Conservation (phyloP, 2,329 filamentous ascomycete species). For the Keithomyces neogunnii region DNA sequence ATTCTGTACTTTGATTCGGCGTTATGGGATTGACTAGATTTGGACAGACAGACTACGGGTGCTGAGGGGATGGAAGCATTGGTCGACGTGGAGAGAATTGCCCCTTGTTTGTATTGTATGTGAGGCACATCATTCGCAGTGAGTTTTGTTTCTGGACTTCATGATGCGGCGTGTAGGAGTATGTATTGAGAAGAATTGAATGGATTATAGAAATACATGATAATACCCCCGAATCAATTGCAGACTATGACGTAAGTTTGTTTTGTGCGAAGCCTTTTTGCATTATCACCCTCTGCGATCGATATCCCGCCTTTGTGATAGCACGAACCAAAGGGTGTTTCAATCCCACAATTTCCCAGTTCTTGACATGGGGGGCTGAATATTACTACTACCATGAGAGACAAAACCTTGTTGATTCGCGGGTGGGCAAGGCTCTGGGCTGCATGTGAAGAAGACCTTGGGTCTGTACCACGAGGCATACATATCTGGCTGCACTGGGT, state of each 20-base stretch:
- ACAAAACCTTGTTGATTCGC: too few species aligned
- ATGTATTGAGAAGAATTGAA: background rate
- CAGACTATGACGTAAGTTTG: background rate
- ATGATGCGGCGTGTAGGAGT: background rate
- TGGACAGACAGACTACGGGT: background rate
- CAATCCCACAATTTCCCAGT: too few species aligned
- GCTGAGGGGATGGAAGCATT: background rate
- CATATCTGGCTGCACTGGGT: too few species aligned
- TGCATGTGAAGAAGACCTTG: too few species aligned
- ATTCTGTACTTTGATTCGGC: background rate
- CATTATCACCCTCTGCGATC: background rate
- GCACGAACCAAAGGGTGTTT: too few species aligned
- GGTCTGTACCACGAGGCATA: too few species aligned
- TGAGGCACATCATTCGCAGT: too few species aligned
- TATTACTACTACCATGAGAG: too few species aligned
- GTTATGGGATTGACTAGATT: conserved; percentile 10
- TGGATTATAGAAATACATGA: background rate
- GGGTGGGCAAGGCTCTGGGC: too few species aligned
- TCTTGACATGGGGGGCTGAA: too few species aligned
- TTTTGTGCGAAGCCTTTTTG: background rate
- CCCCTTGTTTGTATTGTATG: background rate
- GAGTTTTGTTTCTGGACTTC: background rate
- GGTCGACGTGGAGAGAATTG: background rate
- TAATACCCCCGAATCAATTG: background rate
- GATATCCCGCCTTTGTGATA: too few species aligned